Conservation (phyloP, 306 rosid species). For the Begonia loranthoides region DNA sequence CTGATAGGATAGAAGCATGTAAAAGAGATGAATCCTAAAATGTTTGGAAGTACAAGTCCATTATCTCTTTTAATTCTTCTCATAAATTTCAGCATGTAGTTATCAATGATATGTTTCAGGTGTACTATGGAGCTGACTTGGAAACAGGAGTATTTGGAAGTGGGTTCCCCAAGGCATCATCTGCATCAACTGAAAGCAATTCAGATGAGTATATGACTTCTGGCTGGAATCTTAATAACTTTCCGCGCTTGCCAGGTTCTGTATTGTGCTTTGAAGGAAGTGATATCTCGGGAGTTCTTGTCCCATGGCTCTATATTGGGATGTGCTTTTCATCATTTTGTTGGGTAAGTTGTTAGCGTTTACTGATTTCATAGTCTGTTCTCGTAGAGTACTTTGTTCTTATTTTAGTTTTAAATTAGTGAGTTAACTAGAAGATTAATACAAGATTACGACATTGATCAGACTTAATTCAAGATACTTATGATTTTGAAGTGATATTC, state of each 20-base stretch:
- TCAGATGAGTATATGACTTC: conserved; percentile 44
- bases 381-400: too few relatives aligned
- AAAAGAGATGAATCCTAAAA: too few relatives aligned
- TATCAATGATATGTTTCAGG: conserved; percentile 38
- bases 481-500: too few relatives aligned
- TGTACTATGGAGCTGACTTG: conserved; percentile 88
- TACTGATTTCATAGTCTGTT: too few relatives aligned
- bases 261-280: conserved; percentile 75
- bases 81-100: neutral
- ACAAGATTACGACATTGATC: too few relatives aligned
- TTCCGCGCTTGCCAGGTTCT: conserved; percentile 83
- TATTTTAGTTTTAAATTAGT: too few relatives aligned
- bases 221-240: conserved; percentile 96
- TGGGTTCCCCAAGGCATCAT: conserved; percentile 73
- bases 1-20: too few relatives aligned
- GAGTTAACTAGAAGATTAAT: too few relatives aligned
- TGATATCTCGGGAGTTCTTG: conserved; percentile 91
- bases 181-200: conserved; percentile 18
- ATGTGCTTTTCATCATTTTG: conserved; percentile 99
- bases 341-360: conserved; percentile 52
- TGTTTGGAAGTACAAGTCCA: neutral
- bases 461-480: too few relatives aligned
- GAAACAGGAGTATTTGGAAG: conserved; percentile 80
- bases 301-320: conserved; percentile 96
- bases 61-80: too few relatives aligned